Conservation (phyloP, 2,329 filamentous ascomycete species). For the Volutella citrinella region DNA sequence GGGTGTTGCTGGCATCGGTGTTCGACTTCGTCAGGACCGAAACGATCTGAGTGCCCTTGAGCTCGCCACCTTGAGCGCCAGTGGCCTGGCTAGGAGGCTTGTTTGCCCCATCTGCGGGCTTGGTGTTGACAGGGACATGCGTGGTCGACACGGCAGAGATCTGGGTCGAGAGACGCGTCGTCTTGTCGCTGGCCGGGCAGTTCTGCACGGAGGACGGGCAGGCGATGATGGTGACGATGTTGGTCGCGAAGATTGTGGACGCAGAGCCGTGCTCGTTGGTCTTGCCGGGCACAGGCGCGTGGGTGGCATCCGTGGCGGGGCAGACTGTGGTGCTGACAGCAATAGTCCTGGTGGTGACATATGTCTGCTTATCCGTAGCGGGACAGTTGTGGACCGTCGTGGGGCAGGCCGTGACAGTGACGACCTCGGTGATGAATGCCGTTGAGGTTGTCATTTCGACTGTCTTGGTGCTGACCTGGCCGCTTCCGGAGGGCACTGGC, state of each 20-base stretch:
- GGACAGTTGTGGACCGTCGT: neutral
- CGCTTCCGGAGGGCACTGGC: neutral
- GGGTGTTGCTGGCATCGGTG: too few species aligned
- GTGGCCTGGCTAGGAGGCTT: too few species aligned
- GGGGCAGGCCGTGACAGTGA: neutral
- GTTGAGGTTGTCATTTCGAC: neutral
- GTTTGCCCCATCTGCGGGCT: too few species aligned
- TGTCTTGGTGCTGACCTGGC: neutral
- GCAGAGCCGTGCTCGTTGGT: neutral
- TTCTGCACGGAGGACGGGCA: neutral
- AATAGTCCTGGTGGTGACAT: neutral
- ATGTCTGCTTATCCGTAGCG: neutral
- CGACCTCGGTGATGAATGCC: neutral
- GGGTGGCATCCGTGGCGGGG: neutral
- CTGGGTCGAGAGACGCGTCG: neutral
- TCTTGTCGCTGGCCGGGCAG: neutral
- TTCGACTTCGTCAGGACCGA: too few species aligned
- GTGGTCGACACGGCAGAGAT: neutral
- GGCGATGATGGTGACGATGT: neutral
- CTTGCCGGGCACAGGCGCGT: neutral
- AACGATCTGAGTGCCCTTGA: too few species aligned
- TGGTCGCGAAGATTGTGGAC: neutral
- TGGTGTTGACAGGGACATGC: neutral
- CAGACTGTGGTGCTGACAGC: neutral
- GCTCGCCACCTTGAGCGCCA: too few species aligned